Evolutionary conservation across 306 rosid genomes (phyloP).

Genomic region (Lupinus albus): DNA sequence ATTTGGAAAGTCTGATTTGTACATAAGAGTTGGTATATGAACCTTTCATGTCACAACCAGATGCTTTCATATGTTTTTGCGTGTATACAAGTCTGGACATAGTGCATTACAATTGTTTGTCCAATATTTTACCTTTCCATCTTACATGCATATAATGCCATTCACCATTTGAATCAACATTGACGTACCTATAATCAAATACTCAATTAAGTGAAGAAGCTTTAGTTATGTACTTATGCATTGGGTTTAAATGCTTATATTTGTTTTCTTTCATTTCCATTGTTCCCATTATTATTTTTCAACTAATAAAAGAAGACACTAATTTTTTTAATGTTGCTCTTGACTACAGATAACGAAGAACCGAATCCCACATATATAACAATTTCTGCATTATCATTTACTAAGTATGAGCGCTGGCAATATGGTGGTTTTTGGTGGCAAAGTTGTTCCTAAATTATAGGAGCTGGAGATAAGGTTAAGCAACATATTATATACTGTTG

Average conservation of each 20-base stretch:
- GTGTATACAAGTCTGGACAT: not conserved
- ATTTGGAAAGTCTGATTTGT: not conserved
- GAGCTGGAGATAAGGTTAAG: too few species aligned
- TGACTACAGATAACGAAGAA: constrained; percentile 62
- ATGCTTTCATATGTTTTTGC: constrained; percentile 3
- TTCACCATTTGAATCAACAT: not conserved
- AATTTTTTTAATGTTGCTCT: not conserved
- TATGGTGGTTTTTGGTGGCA: constrained; percentile 86
- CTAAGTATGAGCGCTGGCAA: constrained; percentile 67
- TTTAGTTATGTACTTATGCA: constrained; percentile 12
- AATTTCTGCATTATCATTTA: constrained; percentile 39
- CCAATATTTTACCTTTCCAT: constrained; percentile 1
- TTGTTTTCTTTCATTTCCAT: not conserved
- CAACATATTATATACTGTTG: too few species aligned
- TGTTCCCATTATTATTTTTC: constrained; percentile 1
- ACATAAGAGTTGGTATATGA: not conserved
- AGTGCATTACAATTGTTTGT: not conserved
- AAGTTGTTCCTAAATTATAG: too few species aligned
- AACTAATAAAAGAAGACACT: not conserved
- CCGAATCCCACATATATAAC: constrained; percentile 45
- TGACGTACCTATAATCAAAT: not conserved
- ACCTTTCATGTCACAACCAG: not conserved
- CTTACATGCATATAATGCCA: not conserved
- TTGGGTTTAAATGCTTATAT: constrained; percentile 3
- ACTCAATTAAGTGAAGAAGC: not conserved